A percentile compares a stretch with the other conserved stretches of the same genome.
These are phyloP conservation scores for Bocquillonia castaneifolia DNA, from an alignment of 441 rosid genomes.

Conservation along the genomic window DNA sequence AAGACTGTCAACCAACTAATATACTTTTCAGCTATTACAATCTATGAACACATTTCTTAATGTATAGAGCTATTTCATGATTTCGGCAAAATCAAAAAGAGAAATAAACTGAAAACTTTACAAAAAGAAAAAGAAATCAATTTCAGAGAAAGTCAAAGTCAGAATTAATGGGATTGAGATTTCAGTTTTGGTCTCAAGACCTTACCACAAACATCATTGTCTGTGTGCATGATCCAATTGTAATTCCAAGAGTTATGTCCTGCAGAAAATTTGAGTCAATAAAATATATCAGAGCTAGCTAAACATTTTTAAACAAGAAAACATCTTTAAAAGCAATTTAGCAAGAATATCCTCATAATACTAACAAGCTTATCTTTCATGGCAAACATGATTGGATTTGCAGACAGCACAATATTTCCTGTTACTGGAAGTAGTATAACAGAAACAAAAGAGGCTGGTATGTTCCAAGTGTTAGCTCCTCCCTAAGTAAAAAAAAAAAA, in stretches of 20 bases:
- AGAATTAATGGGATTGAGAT: too few species aligned
- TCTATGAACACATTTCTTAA: too few species aligned
- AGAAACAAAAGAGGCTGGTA: constrained; percentile 82
- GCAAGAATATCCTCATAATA: too few species aligned
- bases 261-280: constrained; percentile 22
- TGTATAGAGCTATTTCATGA: too few species aligned
- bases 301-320: too few species aligned
- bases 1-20: too few species aligned
- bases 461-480: constrained; percentile 64
- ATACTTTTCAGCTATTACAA: too few species aligned
- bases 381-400: constrained; percentile 92
- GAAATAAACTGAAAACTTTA: too few species aligned
- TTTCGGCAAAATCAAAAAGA: too few species aligned
- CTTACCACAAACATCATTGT: constrained; percentile 92
- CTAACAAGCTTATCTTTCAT: constrained; percentile 86
- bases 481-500: constrained; percentile 43
- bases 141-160: neutral
- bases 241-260: constrained; percentile 95
- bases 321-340: too few species aligned
- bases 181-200: neutral
- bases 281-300: constrained; percentile 5
- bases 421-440: constrained; percentile 89
- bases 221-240: constrained; percentile 94
- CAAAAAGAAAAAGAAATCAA: neutral
- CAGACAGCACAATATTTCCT: constrained; percentile 95